These are phyloP conservation scores for Heritiera fomes DNA, from an alignment of 345 rosid species.

Conservation along the genomic window DNA sequence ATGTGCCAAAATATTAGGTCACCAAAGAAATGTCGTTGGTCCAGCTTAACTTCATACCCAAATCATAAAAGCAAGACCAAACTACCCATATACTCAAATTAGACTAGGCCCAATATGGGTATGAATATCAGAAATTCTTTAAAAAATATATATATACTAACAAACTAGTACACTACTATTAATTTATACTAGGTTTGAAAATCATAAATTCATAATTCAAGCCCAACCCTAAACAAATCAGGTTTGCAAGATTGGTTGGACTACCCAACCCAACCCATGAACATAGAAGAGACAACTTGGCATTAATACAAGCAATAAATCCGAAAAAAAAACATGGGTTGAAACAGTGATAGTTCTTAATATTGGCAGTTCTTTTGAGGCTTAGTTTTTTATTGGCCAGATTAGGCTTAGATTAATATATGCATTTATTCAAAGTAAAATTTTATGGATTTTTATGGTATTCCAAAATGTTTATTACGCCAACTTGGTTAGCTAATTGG, in stretches of 20 bases:
- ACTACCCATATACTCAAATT: not conserved
- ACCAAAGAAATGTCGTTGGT: not conserved
- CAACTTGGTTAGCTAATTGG: not conserved
- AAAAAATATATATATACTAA: too few relatives aligned
- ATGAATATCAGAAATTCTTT: not conserved
- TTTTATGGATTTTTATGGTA: not conserved
- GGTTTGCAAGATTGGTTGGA: not conserved
- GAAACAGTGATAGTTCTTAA: not conserved
- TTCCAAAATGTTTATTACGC: not conserved
- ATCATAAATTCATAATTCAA: not conserved
- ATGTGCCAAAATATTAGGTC: not conserved
- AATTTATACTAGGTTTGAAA: not conserved
- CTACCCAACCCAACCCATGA: not conserved
- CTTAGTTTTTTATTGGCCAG: not conserved
- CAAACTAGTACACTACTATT: too few relatives aligned
- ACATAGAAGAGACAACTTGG: not conserved
- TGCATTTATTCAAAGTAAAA: not conserved
- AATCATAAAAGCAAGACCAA: not conserved
- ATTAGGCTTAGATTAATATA: not conserved
- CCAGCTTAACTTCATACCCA: not conserved
- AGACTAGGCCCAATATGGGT: not conserved
- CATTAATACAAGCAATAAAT: not conserved
- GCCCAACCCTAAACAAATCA: not conserved
- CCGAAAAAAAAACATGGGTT: not conserved
- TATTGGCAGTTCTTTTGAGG: not conserved